These are phyloP conservation scores for Lecanicillium sp. DNA, from an alignment of 2,329 filamentous ascomycete genomes.

Conservation along the genomic window DNA sequence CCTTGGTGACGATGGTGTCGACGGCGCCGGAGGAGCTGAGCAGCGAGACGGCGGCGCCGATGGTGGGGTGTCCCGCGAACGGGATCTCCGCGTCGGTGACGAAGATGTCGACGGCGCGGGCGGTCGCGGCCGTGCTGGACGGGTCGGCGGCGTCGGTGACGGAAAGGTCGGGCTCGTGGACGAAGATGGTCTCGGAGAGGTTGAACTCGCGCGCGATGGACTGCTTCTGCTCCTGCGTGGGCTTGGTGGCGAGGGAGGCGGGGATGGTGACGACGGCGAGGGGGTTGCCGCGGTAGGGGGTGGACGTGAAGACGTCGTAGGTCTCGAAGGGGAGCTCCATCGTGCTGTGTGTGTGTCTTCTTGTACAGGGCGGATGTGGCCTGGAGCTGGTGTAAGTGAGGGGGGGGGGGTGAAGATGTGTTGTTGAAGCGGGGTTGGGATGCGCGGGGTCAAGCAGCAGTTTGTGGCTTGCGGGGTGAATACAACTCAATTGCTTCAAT, in stretches of 20 bases:
- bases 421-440: neutral
- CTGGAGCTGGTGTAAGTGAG: neutral
- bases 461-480: too few species aligned
- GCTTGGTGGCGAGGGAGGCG: slow-evolving; percentile 23
- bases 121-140: slow-evolving; percentile 20
- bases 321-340: slow-evolving; percentile 45
- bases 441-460: too few species aligned
- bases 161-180: slow-evolving; percentile 42
- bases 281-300: slow-evolving; percentile 50
- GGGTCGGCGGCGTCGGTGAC: slow-evolving; percentile 32
- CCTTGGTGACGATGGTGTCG: slow-evolving; percentile 45
- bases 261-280: slow-evolving; percentile 54
- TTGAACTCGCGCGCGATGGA: slow-evolving; percentile 57
- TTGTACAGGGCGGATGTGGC: neutral
- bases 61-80: slow-evolving; percentile 58
- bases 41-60: slow-evolving; percentile 49
- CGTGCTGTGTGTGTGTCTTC: neutral
- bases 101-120: slow-evolving; percentile 53
- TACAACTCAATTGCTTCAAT: too few species aligned
- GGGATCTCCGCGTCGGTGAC: slow-evolving; percentile 47
- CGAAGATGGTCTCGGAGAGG: slow-evolving; percentile 58
- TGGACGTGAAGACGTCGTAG: slow-evolving; percentile 52
- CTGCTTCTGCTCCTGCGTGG: slow-evolving; percentile 50
- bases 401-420: neutral
- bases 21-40: slow-evolving; percentile 25